Conservation (phyloP, 179 eudicot genomes). For the Drosera spatulata region DNA sequence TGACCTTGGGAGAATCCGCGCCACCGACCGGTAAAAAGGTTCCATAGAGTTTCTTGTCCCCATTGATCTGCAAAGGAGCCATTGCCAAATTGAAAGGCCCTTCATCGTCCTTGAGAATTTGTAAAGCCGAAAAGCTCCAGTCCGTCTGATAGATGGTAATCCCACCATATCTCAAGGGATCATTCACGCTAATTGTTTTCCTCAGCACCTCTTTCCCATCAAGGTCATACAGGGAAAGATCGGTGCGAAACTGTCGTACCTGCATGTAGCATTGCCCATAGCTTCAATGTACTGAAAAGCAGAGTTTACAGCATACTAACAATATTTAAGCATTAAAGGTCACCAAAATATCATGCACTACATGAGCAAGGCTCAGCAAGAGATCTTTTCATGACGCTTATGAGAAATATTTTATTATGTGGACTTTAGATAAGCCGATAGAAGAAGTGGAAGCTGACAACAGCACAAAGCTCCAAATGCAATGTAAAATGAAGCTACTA, state of each 20-base stretch:
- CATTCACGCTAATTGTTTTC: constrained; percentile 89
- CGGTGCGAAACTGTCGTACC: constrained; percentile 83
- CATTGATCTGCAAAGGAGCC: constrained; percentile 72
- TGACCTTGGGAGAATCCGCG: constrained; percentile 50
- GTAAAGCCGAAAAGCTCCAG: constrained; percentile 90
- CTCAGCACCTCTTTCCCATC: constrained; percentile 91
- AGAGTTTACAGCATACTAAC: not conserved
- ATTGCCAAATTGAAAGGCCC: constrained; percentile 97
- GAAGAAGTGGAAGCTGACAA: not conserved
- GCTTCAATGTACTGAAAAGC: not conserved
- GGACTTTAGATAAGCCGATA: not conserved
- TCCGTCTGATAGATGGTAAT: constrained; percentile 94
- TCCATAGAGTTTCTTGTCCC: constrained; percentile 92
- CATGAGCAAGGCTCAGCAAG: no score
- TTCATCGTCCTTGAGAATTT: constrained; percentile 69
- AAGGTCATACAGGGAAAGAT: constrained; percentile 69
- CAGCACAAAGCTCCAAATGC: not conserved
- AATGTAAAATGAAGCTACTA: no score
- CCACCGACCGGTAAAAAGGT: constrained; percentile 74
- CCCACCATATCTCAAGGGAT: constrained; percentile 90
- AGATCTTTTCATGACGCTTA: not conserved
- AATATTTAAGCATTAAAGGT: no score
- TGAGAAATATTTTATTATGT: not conserved
- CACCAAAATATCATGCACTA: no score
- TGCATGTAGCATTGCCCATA: constrained; percentile 12